Conservation (phyloP, 2,329 filamentous ascomycete species). For the Verticillium klebahnii region DNA sequence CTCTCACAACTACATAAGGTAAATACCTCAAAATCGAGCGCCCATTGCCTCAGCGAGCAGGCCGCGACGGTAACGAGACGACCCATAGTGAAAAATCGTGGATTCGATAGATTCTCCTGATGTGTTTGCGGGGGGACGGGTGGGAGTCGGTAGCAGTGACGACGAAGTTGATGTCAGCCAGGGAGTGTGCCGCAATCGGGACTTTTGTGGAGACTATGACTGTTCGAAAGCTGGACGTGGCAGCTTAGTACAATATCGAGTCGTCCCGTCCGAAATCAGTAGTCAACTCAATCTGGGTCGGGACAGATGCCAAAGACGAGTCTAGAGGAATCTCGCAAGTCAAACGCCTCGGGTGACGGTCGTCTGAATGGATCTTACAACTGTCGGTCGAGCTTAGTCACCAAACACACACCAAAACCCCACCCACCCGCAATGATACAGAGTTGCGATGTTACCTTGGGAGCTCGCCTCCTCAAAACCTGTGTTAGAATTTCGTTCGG, state of each 20-base stretch:
- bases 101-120: background rate
- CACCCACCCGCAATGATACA: no score
- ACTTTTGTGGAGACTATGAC: no score
- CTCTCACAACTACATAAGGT: background rate
- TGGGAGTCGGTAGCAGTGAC: background rate
- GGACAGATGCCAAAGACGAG: no score
- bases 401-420: background rate
- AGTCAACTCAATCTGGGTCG: no score
- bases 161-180: background rate
- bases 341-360: background rate
- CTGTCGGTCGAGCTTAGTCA: background rate
- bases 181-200: background rate
- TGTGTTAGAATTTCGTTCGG: background rate
- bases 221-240: no score
- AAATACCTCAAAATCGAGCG: slow-evolving; percentile 42
- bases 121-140: background rate
- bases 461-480: no score
- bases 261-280: no score
- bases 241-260: no score
- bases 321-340: background rate
- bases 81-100: slow-evolving; percentile 3
- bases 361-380: background rate
- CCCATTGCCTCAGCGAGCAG: slow-evolving; percentile 31
- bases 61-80: slow-evolving; percentile 28
- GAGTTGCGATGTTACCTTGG: no score